Base-by-base conservation (phyloP, 176 grass and related monocot genomes). In the Oryza officinalis region DNA sequence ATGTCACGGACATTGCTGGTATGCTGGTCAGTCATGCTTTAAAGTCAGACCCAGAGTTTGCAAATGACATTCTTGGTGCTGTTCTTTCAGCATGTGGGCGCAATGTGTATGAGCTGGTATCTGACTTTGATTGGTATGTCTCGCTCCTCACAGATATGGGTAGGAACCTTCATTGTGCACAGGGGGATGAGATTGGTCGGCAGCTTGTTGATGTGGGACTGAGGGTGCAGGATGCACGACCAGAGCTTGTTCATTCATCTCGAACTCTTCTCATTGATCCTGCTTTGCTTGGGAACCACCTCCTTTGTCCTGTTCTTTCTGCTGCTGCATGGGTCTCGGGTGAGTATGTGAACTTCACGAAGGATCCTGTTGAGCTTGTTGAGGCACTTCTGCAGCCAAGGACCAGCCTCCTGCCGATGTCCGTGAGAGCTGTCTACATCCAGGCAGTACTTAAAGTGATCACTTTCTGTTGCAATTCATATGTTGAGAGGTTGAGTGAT, bases 381-480 rank as follows among this genome's bases (percentile, higher is more conserved):
- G 89, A 98, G 89, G 93, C 96, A 76, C 93, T 98, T 25, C 84
- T 92, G 71, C 93, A 98, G 80, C 96, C 96, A 33, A 98, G 93
- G 82, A 93, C 85, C 72, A 89, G 45, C 75, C 87, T 98, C 45
- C 74, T 98, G 25, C 93, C 96, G 3, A 85, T 87, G 69, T 87
- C 74, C 26, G 87, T 84, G 46, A 93, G 91, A 89, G 89, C 91
- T 31, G 80, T 95, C 27, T 98, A 93, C 86, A 88, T 98, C 76
- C 91, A 95, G 69, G 87, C 91, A 47, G 83, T 92, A 37, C 72
- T 98, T 83, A 98, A 98, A 86, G 80, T 92, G 84, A 49, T 94
- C 26, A 78, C 64, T 0, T 98, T 92, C 52, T 94, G 76, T 77
- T 92, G 83, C 68, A 89, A 73, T 90, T 79, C 86, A 17, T 93